These are phyloP conservation scores for Aureobasidium melanogenum DNA, from an alignment of 2,329 filamentous ascomycete genomes.

Conservation along the genomic window DNA sequence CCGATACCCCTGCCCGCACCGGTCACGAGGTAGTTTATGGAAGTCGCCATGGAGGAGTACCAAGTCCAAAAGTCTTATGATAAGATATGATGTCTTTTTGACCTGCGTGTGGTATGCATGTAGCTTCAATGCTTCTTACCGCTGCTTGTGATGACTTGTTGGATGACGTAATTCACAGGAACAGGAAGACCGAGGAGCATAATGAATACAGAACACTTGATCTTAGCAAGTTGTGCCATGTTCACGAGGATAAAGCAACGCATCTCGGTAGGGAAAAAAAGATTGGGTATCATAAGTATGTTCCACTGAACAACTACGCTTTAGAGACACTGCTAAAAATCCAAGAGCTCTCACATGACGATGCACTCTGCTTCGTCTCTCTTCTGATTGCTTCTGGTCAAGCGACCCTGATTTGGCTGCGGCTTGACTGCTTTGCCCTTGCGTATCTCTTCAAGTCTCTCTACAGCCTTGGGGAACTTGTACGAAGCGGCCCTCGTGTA, in stretches of 20 bases:
- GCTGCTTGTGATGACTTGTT: no score
- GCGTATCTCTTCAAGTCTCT: constrained; percentile 87
- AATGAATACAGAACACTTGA: no score
- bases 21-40: constrained; percentile 34
- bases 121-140: background rate
- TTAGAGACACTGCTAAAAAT: background rate
- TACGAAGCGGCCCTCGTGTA: constrained; percentile 98
- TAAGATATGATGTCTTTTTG: background rate
- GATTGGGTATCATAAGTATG: background rate
- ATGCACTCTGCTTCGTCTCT: constrained; percentile 83
- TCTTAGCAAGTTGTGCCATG: no score
- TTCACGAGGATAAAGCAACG: background rate
- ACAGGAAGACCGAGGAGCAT: no score
- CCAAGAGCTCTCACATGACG: constrained; percentile 54
- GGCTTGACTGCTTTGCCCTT: constrained; percentile 31
- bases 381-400: constrained; percentile 73
- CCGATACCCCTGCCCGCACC: constrained; percentile 31
- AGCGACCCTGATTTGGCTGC: constrained; percentile 61
- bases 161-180: background rate
- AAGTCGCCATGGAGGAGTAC: background rate
- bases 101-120: background rate
- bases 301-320: background rate
- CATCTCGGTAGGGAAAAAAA: background rate
- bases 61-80: background rate
- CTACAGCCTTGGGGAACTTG: constrained; percentile 86